These are phyloP conservation scores for Colletotrichum lentis DNA, from an alignment of 2,329 filamentous ascomycete genomes.

Conservation along the genomic window DNA sequence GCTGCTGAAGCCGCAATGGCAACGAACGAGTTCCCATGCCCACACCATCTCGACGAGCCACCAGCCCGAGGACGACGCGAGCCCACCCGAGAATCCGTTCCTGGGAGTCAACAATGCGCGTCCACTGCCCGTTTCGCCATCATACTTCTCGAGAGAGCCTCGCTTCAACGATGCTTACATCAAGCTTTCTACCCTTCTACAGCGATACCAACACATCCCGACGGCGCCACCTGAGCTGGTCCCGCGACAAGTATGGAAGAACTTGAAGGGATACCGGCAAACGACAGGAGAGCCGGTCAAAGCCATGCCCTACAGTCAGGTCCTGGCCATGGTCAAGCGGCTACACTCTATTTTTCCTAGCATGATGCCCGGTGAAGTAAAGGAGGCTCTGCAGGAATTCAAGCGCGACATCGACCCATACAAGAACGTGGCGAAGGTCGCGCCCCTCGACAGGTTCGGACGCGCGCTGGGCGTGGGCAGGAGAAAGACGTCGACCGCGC, in stretches of 20 bases:
- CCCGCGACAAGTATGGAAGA: conserved; percentile 82
- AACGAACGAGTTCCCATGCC: conserved; percentile 41
- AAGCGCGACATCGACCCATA: conserved; percentile 78
- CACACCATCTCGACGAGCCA: conserved; percentile 41
- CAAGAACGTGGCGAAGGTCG: conserved; percentile 68
- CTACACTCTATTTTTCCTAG: conserved; percentile 86
- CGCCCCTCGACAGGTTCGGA: conserved; percentile 77
- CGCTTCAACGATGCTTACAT: conserved; percentile 87
- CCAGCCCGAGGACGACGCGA: conserved; percentile 4
- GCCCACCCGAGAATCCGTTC: conserved; percentile 43
- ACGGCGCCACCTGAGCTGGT: conserved; percentile 70
- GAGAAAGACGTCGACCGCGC: conserved; percentile 86
- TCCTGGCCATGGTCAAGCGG: conserved; percentile 77
- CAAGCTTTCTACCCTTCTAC: conserved; percentile 73
- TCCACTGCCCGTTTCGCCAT: conserved; percentile 82
- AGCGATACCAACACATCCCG: conserved; percentile 78
- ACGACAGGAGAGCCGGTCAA: conserved; percentile 76
- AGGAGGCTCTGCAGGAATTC: conserved; percentile 71
- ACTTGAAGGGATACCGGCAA: conserved; percentile 76
- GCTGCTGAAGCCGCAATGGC: conserved; percentile 43
- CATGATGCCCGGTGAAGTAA: conserved; percentile 76
- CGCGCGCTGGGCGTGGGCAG: conserved; percentile 81
- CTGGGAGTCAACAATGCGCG: conserved; percentile 65
- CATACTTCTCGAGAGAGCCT: conserved; percentile 92
- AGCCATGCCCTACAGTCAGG: conserved; percentile 78